Evolutionary conservation across 2,329 filamentous ascomycete species (phyloP).

Genomic region (Sporothrix dimorphospora): DNA sequence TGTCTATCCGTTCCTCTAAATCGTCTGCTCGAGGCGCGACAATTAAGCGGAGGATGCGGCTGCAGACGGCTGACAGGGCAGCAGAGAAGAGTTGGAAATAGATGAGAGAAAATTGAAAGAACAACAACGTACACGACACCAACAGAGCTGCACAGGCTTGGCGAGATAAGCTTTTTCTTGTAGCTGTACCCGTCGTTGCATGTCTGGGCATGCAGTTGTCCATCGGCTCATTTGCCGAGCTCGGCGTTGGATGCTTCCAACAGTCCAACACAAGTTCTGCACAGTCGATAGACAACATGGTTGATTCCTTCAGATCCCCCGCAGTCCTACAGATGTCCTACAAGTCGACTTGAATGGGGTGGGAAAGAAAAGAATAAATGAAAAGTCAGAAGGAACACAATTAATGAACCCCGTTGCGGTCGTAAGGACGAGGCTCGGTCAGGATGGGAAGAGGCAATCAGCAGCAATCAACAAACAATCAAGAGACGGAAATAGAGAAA

Average conservation of each 20-base stretch:
- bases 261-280: neutral
- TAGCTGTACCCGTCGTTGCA: neutral
- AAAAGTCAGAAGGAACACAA: too few relatives aligned
- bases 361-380: too few relatives aligned
- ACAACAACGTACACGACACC: neutral
- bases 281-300: neutral
- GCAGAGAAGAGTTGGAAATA: too few relatives aligned
- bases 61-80: neutral
- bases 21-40: neutral
- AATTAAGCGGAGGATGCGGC: conserved; percentile 22
- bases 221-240: neutral
- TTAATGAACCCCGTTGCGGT: too few relatives aligned
- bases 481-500: neutral
- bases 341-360: too few relatives aligned
- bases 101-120: too few relatives aligned
- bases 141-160: neutral
- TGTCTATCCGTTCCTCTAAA: neutral
- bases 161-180: neutral
- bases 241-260: neutral
- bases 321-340: too few relatives aligned
- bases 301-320: neutral
- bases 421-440: too few relatives aligned
- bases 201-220: neutral
- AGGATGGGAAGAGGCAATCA: neutral
- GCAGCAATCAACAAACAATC: neutral